Base-by-base conservation (phyloP, 2,329 filamentous ascomycete genomes). In the Fusarium sp. region DNA sequence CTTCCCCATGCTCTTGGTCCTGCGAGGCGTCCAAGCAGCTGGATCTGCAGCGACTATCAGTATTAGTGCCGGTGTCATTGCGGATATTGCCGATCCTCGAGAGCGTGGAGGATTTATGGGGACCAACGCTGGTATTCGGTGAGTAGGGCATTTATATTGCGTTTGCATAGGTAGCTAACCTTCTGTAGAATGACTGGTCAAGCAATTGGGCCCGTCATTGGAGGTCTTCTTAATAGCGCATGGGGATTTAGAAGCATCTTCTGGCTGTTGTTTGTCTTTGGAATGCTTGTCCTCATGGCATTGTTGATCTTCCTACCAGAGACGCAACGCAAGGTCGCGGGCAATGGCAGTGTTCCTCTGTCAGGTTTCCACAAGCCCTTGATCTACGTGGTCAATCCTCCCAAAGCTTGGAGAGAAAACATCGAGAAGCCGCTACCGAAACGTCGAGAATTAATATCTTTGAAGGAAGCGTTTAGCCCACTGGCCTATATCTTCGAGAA, bases 401-500 rank as follows among this genome's bases (percentile, higher is more conserved):
- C 64, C 5, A 66, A 61, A 30, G 25, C 50, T n/a, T 54, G 50
- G 50, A 30, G 6, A 8, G 27, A 32, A 54, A 54, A 7, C 9
- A 5, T 11, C 13, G 25, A 20, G 7, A 32, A 18, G 3, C 6
- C 10, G 5, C 14, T 20, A 9, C 18, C 50, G 10, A 34, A 54
- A 32, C 50, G 18, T 8, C 50, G 50, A 34, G 50, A 34, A n/a
- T 32, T 30, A 13, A 34, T 34, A 3, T 54, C 30, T 54, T 32
- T 54, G 5, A 54, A 54, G 14, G 34, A 54, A n/a, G 30, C 39
- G 34, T 37, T 60, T 32, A 41, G 41, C n/a, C 34, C 25, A 20
- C 23, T 37, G 1, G 81, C 84, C 25, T 30, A 84, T 3, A 77
- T 87, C 8, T 48, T 70, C 3, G 83, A 87, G 37, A 85, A 83